Percentiles rank a stretch among this genome's conserved stretches.
Evolutionary conservation across 129 eudicot species (phyloP).

Genomic region (Centella asiatica): DNA sequence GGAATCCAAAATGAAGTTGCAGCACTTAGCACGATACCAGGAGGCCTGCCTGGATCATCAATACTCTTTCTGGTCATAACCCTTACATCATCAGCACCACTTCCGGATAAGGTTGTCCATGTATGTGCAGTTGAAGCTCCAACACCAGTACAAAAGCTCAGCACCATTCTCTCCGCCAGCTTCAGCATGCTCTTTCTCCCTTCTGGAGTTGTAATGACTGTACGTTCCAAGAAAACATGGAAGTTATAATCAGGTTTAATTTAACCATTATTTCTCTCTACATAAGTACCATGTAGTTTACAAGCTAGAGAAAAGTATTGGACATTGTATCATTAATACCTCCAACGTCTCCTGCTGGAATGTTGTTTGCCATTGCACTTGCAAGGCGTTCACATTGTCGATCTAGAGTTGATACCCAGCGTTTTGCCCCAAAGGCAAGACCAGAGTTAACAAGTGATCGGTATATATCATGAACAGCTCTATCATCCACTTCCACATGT

Average conservation of each 20-base stretch:
- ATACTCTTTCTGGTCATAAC: constrained; percentile 91
- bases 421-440: constrained; percentile 87
- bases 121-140: constrained; percentile 98
- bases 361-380: constrained; percentile 76
- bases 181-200: constrained; percentile 95
- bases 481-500: constrained; percentile 85
- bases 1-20: constrained; percentile 99
- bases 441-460: constrained; percentile 68
- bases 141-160: constrained; percentile 83
- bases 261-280: not conserved
- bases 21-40: constrained; percentile 93
- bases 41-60: constrained; percentile 97
- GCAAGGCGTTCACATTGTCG: constrained; percentile 93
- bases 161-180: constrained; percentile 90
- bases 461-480: constrained; percentile 63
- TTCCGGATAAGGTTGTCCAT: constrained; percentile 85
- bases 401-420: constrained; percentile 82
- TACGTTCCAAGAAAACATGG: not conserved
- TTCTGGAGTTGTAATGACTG: constrained; percentile 83
- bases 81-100: constrained; percentile 88
- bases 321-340: constrained; percentile 28
- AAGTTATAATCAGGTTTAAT: not conserved
- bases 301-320: not conserved
- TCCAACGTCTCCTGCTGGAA: constrained; percentile 85
- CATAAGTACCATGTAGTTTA: not conserved